These are phyloP conservation scores for Paramecium bursaria DNA, from an alignment of 73 alveolate genomes.

Conservation along the genomic window DNA sequence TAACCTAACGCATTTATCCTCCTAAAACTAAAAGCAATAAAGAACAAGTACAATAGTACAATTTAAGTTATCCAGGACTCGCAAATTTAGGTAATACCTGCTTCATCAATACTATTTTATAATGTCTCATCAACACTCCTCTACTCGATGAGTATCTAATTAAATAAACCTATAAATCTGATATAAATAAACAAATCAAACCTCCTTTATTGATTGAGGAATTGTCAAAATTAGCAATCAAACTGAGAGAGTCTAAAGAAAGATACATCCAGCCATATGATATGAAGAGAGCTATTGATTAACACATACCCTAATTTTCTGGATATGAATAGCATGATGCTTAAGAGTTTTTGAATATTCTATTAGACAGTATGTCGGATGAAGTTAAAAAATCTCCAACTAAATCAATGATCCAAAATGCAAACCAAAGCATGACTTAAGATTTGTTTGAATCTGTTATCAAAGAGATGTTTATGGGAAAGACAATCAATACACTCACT, in stretches of 20 bases:
- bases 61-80: conserved; percentile 71
- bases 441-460: conserved; percentile 66
- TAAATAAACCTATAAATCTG: conserved; percentile 30
- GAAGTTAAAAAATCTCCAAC: conserved; percentile 52
- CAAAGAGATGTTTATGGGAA: conserved; percentile 73
- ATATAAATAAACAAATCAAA: conserved; percentile 20
- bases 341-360: conserved; percentile 68
- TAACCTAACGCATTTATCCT: conserved; percentile 3
- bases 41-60: conserved; percentile 14
- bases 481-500: conserved; percentile 63
- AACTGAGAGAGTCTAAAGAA: conserved; percentile 8
- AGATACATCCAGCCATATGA: conserved; percentile 53
- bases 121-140: conserved; percentile 83
- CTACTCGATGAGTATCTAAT: conserved; percentile 64
- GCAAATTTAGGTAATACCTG: conserved; percentile 87
- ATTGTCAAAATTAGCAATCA: conserved; percentile 34
- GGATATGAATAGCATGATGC: conserved; percentile 76
- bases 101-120: conserved; percentile 78
- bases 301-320: conserved; percentile 67
- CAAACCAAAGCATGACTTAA: neutral
- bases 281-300: conserved; percentile 62
- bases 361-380: conserved; percentile 63
- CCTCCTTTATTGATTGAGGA: conserved; percentile 9
- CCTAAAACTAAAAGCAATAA: conserved; percentile 5
- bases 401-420: conserved; percentile 10